Percentiles rank a stretch among this genome's conserved stretches.
These are phyloP conservation scores for Cytospora piceicola DNA, from an alignment of 2,329 filamentous ascomycete species.

Conservation along the genomic window DNA sequence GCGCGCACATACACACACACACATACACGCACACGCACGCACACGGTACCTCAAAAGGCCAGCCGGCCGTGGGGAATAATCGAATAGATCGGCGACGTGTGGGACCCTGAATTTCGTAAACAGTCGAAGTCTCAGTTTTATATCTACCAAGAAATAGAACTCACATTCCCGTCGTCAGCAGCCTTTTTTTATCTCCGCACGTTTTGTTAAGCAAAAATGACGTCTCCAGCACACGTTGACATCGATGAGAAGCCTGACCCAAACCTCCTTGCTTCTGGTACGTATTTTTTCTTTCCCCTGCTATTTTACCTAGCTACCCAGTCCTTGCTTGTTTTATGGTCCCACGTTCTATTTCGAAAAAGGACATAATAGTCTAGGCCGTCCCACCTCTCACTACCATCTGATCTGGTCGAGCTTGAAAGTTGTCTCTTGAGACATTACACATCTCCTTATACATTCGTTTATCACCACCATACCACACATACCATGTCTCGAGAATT, in stretches of 20 bases:
- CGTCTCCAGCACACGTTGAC: conserved; percentile 28
- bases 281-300: background rate
- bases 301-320: background rate
- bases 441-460: background rate
- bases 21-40: background rate
- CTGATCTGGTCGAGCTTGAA: background rate
- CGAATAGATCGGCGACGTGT: background rate
- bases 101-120: background rate
- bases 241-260: conserved; percentile 26
- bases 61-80: background rate
- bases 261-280: conserved; percentile 20
- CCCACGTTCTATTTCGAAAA: background rate
- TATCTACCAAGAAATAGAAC: background rate
- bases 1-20: background rate
- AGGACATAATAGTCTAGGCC: background rate
- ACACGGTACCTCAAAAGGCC: background rate
- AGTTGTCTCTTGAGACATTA: background rate
- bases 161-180: background rate
- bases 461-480: conserved; percentile 3
- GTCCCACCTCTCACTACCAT: background rate
- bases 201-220: conserved; percentile 23
- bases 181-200: background rate
- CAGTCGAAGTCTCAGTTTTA: background rate
- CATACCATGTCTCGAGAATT: conserved; percentile 5
- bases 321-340: conserved; percentile 10